phyloP scores from a whole-genome alignment of 1,284 basidiomycete genomes.

The Tilletia caries region DNA sequence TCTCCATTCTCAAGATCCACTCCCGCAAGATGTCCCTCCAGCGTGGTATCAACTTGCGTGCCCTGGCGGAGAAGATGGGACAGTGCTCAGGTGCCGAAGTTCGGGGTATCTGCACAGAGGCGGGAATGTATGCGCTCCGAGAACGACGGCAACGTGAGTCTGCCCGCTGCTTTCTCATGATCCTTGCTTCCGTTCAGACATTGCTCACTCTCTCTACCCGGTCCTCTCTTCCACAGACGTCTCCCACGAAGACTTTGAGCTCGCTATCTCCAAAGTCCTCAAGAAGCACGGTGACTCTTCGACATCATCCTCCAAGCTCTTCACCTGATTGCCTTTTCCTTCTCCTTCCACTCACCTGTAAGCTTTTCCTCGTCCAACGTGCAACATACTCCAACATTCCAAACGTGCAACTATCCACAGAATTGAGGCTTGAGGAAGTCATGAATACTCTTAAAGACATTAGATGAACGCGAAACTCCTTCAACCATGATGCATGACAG shows the following conservation, averaged over 20 bases:
- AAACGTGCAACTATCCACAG: too few species aligned
- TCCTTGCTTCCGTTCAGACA: neutral
- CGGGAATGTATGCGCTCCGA: constrained; percentile 94
- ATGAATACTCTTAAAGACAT: too few species aligned
- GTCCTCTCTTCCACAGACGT: constrained; percentile 63
- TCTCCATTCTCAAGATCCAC: constrained; percentile 93
- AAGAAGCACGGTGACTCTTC: constrained; percentile 53
- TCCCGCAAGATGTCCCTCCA: constrained; percentile 98
- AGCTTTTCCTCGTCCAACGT: neutral
- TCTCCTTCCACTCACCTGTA: neutral
- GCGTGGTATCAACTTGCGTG: constrained; percentile 90
- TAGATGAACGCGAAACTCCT: too few species aligned
- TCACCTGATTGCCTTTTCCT: constrained; percentile 35
- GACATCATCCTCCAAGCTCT: constrained; percentile 54
- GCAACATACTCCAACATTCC: too few species aligned
- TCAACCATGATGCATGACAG: too few species aligned
- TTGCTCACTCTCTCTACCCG: neutral
- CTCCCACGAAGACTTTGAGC: constrained; percentile 97
- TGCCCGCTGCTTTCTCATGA: neutral
- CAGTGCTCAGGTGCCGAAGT: constrained; percentile 97
- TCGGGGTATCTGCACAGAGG: constrained; percentile 96
- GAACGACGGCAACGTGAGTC: constrained; percentile 71
- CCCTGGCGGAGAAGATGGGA: constrained; percentile 97
- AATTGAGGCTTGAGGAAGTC: too few species aligned
- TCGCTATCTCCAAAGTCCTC: constrained; percentile 85